These are phyloP conservation scores for Chrysosporium queenslandicum DNA, from an alignment of 2,329 filamentous ascomycete genomes.

Conservation along the genomic window DNA sequence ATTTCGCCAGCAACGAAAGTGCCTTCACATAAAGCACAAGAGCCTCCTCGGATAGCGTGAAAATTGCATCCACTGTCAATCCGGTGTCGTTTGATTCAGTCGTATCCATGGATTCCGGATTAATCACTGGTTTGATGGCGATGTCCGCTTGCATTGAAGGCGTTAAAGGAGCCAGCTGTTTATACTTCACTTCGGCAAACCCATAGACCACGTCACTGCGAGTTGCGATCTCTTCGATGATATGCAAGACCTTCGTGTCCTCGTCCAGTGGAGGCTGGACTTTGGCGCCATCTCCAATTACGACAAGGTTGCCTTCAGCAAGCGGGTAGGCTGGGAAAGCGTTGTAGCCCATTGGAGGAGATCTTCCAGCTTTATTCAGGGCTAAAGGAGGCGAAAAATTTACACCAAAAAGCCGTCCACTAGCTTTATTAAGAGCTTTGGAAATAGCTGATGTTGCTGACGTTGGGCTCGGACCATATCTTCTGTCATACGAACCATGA, in stretches of 20 bases:
- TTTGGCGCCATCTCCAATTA: slow-evolving; percentile 53
- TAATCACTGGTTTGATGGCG: slow-evolving; percentile 21
- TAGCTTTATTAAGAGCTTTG: slow-evolving; percentile 90
- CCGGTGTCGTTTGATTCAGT: slow-evolving; percentile 44
- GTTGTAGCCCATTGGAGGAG: slow-evolving; percentile 43
- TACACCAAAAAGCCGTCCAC: slow-evolving; percentile 47
- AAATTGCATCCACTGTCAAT: slow-evolving; percentile 73
- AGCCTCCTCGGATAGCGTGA: slow-evolving; percentile 85
- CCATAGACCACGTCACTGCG: slow-evolving; percentile 93
- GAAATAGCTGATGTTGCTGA: slow-evolving; percentile 86
- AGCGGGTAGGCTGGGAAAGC: slow-evolving; percentile 79
- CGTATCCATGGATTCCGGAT: slow-evolving; percentile 24
- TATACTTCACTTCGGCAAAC: slow-evolving; percentile 97
- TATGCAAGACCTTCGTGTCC: slow-evolving; percentile 64
- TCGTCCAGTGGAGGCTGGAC: slow-evolving; percentile 58
- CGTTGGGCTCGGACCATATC: slow-evolving; percentile 61
- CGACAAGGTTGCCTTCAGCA: slow-evolving; percentile 57
- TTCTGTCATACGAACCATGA: slow-evolving; percentile 68
- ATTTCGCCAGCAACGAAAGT: slow-evolving; percentile 76
- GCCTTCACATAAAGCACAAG: slow-evolving; percentile 94
- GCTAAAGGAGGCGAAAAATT: slow-evolving; percentile 42
- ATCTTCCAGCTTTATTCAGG: slow-evolving; percentile 37
- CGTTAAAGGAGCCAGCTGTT: slow-evolving; percentile 81
- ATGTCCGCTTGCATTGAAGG: slow-evolving; percentile 49
- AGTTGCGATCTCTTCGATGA: slow-evolving; percentile 84